A percentile compares a stretch with the other conserved stretches of the same genome.
phyloP scores from a whole-genome alignment of 2,329 filamentous ascomycete genomes.

The Ascochyta pisi region DNA sequence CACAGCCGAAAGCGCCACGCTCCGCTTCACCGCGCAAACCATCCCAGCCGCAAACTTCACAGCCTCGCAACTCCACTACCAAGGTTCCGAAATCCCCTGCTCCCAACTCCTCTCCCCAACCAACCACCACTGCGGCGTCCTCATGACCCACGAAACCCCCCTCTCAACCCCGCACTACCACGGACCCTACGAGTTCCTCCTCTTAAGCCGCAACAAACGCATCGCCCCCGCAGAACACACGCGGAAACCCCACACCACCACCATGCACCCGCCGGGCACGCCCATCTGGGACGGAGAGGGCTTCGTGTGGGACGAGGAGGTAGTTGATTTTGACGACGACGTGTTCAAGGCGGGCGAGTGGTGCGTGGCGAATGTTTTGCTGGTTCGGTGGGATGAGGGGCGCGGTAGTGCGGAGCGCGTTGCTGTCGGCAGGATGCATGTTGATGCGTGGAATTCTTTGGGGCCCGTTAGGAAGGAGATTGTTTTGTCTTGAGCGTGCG shows the following conservation, averaged over 20 bases:
- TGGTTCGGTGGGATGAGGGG: slow-evolving; percentile 39
- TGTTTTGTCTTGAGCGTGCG: slow-evolving; percentile 27
- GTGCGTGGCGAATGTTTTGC: slow-evolving; percentile 45
- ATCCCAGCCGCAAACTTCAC: slow-evolving; percentile 37
- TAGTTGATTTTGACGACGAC: slow-evolving; percentile 36
- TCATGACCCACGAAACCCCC: slow-evolving; percentile 39
- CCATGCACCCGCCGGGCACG: slow-evolving; percentile 41
- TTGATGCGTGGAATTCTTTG: slow-evolving; percentile 36
- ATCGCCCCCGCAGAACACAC: slow-evolving; percentile 24
- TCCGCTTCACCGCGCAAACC: slow-evolving; percentile 36
- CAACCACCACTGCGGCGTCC: slow-evolving; percentile 36
- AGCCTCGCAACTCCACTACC: slow-evolving; percentile 33
- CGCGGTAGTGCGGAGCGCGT: slow-evolving; percentile 32
- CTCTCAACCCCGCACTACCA: slow-evolving; percentile 27
- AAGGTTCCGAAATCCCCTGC: slow-evolving; percentile 30
- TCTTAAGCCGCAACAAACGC: slow-evolving; percentile 38
- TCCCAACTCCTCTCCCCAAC: slow-evolving; percentile 34
- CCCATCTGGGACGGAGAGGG: slow-evolving; percentile 40
- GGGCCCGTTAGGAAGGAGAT: slow-evolving; percentile 33
- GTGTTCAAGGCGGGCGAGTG: slow-evolving; percentile 33
- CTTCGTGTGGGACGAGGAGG: slow-evolving; percentile 39
- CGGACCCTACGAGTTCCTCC: slow-evolving; percentile 37
- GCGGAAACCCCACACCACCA: slow-evolving; percentile 20
- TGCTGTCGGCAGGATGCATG: slow-evolving; percentile 42
- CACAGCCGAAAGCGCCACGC: slow-evolving; percentile 26